Evolutionary conservation across 805 yeast genomes (phyloP).

Genomic region (Starmerella asiatica): DNA sequence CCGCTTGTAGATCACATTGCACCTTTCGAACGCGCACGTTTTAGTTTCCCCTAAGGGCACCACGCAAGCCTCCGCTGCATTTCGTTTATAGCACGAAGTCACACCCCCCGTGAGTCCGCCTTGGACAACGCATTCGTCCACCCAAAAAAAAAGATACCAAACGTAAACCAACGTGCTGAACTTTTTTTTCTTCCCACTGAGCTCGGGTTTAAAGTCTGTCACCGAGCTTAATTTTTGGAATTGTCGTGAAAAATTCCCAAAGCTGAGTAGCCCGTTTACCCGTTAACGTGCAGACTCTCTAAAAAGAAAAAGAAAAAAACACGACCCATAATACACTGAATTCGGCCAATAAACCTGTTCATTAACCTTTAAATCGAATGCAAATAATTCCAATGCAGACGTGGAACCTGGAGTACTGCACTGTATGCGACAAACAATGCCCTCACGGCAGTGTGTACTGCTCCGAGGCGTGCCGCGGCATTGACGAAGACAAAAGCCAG

Average conservation of each 20-base stretch:
- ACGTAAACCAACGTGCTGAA: too few relatives aligned
- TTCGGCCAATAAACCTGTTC: not conserved
- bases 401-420: conserved; percentile 42
- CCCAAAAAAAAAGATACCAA: too few relatives aligned
- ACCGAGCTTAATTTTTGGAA: not conserved
- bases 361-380: not conserved
- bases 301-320: not conserved
- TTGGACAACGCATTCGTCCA: too few relatives aligned
- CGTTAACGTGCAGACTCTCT: not conserved
- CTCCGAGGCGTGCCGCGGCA: conserved; percentile 32
- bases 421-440: conserved; percentile 44
- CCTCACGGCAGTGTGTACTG: conserved; percentile 34
- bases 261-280: not conserved
- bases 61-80: too few relatives aligned
- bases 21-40: not conserved
- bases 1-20: not conserved
- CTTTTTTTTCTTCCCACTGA: too few relatives aligned
- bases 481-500: conserved; percentile 5
- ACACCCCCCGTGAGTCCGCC: too few relatives aligned
- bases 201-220: too few relatives aligned
- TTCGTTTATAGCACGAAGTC: too few relatives aligned
- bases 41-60: too few relatives aligned
- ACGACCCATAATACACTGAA: not conserved
- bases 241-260: not conserved
- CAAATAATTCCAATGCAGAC: conserved; percentile 1